A percentile compares a stretch with the other conserved stretches of the same genome.
Conservation (phyloP, 129 eudicot genomes). For the Centaurea solstitialis region DNA sequence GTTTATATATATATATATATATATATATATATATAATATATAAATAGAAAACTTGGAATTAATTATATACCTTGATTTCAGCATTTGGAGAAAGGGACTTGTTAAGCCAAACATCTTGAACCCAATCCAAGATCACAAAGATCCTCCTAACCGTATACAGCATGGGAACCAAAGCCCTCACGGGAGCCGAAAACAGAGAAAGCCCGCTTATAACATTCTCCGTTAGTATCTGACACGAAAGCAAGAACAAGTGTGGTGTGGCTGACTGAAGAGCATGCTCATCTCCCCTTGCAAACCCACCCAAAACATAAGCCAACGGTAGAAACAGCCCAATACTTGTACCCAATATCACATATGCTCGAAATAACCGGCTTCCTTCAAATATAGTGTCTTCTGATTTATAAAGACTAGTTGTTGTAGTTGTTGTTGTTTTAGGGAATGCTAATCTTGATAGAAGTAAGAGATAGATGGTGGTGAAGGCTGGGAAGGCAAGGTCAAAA, state of each 20-base stretch:
- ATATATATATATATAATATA: too few species aligned
- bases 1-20: too few species aligned
- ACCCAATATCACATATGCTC: slow-evolving; percentile 64
- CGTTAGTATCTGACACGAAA: slow-evolving; percentile 80
- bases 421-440: slow-evolving; percentile 39
- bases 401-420: slow-evolving; percentile 12
- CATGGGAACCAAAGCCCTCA: slow-evolving; percentile 88
- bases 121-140: slow-evolving; percentile 81
- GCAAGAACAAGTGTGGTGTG: slow-evolving; percentile 80
- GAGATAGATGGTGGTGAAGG: slow-evolving; percentile 59
- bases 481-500: slow-evolving; percentile 73
- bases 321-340: slow-evolving; percentile 69
- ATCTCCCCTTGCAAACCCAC: slow-evolving; percentile 93
- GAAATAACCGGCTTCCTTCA: slow-evolving; percentile 50
- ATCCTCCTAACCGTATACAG: slow-evolving; percentile 74
- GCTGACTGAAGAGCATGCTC: slow-evolving; percentile 84
- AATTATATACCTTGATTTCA: slow-evolving; percentile 43
- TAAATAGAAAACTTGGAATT: too few species aligned
- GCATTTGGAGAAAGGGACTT: slow-evolving; percentile 63
- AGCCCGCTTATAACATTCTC: slow-evolving; percentile 75
- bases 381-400: slow-evolving; percentile 20
- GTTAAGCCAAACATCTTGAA: slow-evolving; percentile 77
- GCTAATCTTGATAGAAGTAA: slow-evolving; percentile 57
- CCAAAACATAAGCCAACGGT: slow-evolving; percentile 85
- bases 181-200: slow-evolving; percentile 84